Conservation (phyloP, 495 filamentous ascomycete species). For the Schizothecium vesticola region DNA sequence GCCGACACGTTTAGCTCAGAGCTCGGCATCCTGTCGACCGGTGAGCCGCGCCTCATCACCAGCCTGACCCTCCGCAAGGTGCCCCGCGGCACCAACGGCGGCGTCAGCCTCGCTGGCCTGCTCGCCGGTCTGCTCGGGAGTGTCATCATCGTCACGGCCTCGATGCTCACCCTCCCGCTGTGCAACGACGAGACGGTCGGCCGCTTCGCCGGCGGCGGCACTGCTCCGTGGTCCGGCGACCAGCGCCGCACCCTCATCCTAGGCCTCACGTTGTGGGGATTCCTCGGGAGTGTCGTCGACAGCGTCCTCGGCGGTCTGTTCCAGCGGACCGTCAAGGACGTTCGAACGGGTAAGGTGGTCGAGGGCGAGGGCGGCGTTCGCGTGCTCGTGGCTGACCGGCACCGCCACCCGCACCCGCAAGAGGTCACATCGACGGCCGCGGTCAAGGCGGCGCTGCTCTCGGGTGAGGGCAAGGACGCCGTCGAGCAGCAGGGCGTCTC, state of each 20-base stretch:
- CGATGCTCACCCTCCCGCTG: conserved; percentile 63
- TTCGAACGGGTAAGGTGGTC: conserved; percentile 75
- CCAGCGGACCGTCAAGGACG: conserved; percentile 83
- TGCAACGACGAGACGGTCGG: conserved; percentile 43
- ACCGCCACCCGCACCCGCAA: conserved; percentile 20
- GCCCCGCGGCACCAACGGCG: conserved; percentile 88
- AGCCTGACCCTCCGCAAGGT: conserved; percentile 68
- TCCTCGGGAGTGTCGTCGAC: conserved; percentile 76
- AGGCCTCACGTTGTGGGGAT: conserved; percentile 63
- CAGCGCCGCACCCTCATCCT: conserved; percentile 52
- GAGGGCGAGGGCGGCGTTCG: conserved; percentile 81
- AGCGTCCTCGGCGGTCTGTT: conserved; percentile 79
- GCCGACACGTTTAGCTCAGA: conserved; percentile 96
- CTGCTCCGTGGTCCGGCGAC: conserved; percentile 37
- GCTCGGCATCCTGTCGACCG: conserved; percentile 80
- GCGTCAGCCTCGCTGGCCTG: conserved; percentile 69
- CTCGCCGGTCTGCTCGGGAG: conserved; percentile 70
- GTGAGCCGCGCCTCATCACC: conserved; percentile 77
- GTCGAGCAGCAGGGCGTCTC: conserved; percentile 29
- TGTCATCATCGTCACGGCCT: conserved; percentile 60
- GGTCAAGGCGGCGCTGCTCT: conserved; percentile 33
- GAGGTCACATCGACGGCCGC: conserved; percentile 26
- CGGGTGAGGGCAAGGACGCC: conserved; percentile 30
- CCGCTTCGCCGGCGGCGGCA: conserved; percentile 31
- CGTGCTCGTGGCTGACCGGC: conserved; percentile 44